Conservation (phyloP, 306 rosid genomes). For the Fagus crenata region DNA sequence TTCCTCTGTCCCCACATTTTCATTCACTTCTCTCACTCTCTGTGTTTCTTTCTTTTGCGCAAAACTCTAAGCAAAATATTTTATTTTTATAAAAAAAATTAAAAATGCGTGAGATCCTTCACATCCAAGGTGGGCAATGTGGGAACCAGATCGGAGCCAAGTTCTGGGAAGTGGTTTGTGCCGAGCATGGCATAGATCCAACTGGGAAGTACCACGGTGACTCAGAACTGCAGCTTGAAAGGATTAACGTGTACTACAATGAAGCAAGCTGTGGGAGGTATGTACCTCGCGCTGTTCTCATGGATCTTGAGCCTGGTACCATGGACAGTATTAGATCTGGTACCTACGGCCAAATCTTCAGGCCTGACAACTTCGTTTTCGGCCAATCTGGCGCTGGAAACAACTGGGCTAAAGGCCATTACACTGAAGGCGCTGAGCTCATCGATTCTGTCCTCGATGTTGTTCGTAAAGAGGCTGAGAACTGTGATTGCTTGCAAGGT, state of each 20-base stretch:
- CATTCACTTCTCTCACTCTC: background rate
- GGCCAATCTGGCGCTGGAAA: conserved; percentile 75
- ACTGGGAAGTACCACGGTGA: conserved; percentile 59
- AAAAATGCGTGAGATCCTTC: conserved; percentile 69
- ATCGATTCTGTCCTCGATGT: conserved; percentile 73
- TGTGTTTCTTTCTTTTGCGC: background rate
- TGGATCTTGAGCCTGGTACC: conserved; percentile 76
- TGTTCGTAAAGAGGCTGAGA: conserved; percentile 67
- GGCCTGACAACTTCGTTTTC: conserved; percentile 68
- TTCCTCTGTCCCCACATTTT: conserved; percentile 15
- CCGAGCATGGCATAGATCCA: conserved; percentile 71
- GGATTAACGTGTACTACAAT: conserved; percentile 67
- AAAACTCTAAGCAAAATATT: background rate
- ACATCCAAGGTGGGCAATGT: conserved; percentile 72
- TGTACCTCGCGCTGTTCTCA: conserved; percentile 65
- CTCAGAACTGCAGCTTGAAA: conserved; percentile 54
- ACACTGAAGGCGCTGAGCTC: conserved; percentile 70
- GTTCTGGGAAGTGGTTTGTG: conserved; percentile 66
- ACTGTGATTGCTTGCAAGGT: conserved; percentile 71
- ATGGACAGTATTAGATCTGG: conserved; percentile 73
- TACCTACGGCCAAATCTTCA: conserved; percentile 61
- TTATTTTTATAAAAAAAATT: background rate
- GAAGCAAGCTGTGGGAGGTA: conserved; percentile 63
- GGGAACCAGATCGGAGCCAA: conserved; percentile 70
- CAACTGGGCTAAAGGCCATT: conserved; percentile 69